These are phyloP conservation scores for Rehmannia glutinosa DNA, from an alignment of 257 asterid species.

Conservation along the genomic window DNA sequence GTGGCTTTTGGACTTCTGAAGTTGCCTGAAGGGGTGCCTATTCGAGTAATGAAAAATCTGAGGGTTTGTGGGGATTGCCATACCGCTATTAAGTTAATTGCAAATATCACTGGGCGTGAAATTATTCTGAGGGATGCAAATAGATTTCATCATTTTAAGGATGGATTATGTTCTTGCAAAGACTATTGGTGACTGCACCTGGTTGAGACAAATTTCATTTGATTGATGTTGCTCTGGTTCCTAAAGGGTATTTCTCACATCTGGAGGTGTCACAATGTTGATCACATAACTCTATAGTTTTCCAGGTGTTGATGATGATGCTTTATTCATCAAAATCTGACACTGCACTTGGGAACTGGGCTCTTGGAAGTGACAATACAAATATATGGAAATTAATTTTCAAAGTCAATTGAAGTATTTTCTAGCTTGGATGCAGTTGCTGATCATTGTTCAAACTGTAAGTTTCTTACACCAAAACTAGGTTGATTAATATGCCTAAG, in stretches of 20 bases:
- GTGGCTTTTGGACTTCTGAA: slow-evolving; percentile 64
- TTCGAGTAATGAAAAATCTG: slow-evolving; percentile 66
- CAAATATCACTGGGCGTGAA: slow-evolving; percentile 45
- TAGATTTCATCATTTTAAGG: slow-evolving; percentile 65
- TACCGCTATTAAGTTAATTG: slow-evolving; percentile 49
- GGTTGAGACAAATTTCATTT: background rate
- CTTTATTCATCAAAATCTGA: background rate
- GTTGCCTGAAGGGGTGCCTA: slow-evolving; percentile 51
- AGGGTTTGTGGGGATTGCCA: slow-evolving; percentile 76
- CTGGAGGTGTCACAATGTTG: background rate
- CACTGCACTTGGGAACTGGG: background rate
- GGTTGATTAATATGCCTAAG: background rate
- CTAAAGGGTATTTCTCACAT: no score
- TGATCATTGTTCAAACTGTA: background rate
- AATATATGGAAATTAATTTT: background rate
- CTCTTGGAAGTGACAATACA: background rate
- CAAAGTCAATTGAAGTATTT: background rate
- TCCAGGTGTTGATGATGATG: background rate
- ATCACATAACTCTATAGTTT: background rate
- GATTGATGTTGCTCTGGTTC: background rate
- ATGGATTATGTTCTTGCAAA: slow-evolving; percentile 59
- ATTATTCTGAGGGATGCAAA: slow-evolving; percentile 63
- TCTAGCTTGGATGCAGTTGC: background rate
- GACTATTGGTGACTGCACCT: slow-evolving; percentile 56
- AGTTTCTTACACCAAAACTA: background rate